Conservation (phyloP, 768 basidiomycete genomes). For the Tricholoma saponaceum region DNA sequence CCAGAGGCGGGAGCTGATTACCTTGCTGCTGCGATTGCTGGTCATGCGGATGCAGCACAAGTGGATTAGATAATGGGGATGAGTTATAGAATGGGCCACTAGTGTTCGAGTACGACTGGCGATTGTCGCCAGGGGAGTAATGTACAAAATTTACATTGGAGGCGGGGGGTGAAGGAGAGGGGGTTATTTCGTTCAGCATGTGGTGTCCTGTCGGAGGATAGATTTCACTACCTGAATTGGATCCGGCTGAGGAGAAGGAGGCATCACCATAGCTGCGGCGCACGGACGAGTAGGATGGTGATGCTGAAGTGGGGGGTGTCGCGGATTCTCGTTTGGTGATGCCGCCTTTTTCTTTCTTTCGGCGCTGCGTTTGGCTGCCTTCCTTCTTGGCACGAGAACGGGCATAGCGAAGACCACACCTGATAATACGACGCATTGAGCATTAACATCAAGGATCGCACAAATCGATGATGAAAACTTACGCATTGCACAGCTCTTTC, state of each 20-base stretch:
- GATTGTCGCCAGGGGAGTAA: constrained; percentile 40
- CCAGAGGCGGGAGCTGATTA: constrained; percentile 33
- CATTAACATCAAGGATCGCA: not conserved
- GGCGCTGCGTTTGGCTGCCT: constrained; percentile 52
- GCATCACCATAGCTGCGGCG: constrained; percentile 47
- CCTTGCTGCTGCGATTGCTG: constrained; percentile 18
- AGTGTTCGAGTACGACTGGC: constrained; percentile 30
- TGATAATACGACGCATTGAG: constrained; percentile 21
- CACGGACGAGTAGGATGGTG: constrained; percentile 38
- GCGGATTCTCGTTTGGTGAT: constrained; percentile 38
- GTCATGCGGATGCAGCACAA: constrained; percentile 26
- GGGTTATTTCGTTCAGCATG: constrained; percentile 33
- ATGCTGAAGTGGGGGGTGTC: constrained; percentile 33
- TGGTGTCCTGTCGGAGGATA: constrained; percentile 46
- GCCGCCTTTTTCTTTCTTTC: constrained; percentile 64
- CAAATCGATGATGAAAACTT: constrained; percentile 31
- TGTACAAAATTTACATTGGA: constrained; percentile 53
- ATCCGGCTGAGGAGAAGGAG: constrained; percentile 50
- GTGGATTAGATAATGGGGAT: constrained; percentile 47
- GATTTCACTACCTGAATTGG: constrained; percentile 54
- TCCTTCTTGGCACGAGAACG: constrained; percentile 88
- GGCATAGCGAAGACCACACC: constrained; percentile 83
- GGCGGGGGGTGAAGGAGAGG: constrained; percentile 68
- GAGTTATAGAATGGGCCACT: constrained; percentile 42
- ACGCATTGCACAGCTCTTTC: constrained; percentile 93